Conservation (phyloP, 2,329 filamentous ascomycete genomes). For the Sporothrix globosa region DNA sequence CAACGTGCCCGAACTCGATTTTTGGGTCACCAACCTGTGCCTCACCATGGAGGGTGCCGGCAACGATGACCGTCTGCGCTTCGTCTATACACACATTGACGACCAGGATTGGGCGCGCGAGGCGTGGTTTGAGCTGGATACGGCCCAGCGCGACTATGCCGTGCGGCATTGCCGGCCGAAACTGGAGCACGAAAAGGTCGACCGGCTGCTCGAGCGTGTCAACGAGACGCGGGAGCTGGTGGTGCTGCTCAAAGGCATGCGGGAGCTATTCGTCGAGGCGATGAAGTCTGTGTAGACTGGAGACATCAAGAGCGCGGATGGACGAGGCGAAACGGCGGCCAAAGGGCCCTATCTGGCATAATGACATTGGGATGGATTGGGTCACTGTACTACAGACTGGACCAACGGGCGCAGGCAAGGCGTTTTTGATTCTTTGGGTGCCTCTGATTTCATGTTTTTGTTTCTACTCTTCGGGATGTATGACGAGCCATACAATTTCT, state of each 20-base stretch:
- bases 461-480: slow-evolving; percentile 2
- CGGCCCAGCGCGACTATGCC: slow-evolving; percentile 79
- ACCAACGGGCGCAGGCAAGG: neutral
- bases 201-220: slow-evolving; percentile 74
- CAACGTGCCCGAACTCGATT: slow-evolving; percentile 91
- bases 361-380: neutral
- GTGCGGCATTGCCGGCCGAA: slow-evolving; percentile 81
- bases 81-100: slow-evolving; percentile 84
- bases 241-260: slow-evolving; percentile 77
- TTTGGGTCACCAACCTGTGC: slow-evolving; percentile 92
- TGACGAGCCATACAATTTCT: slow-evolving; percentile 18
- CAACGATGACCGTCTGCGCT: slow-evolving; percentile 81
- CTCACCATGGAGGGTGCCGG: slow-evolving; percentile 88
- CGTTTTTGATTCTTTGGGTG: slow-evolving; percentile 23
- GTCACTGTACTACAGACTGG: neutral
- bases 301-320: neutral
- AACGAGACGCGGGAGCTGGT: slow-evolving; percentile 79
- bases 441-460: neutral
- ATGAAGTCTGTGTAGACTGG: slow-evolving; percentile 53
- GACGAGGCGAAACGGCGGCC: no score
- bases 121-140: slow-evolving; percentile 91
- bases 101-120: slow-evolving; percentile 87
- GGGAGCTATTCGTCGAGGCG: slow-evolving; percentile 73
- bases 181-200: slow-evolving; percentile 75
- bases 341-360: neutral